These are phyloP conservation scores for Ganoderma lingzhi DNA, from an alignment of 1,284 basidiomycete genomes.

Conservation along the genomic window DNA sequence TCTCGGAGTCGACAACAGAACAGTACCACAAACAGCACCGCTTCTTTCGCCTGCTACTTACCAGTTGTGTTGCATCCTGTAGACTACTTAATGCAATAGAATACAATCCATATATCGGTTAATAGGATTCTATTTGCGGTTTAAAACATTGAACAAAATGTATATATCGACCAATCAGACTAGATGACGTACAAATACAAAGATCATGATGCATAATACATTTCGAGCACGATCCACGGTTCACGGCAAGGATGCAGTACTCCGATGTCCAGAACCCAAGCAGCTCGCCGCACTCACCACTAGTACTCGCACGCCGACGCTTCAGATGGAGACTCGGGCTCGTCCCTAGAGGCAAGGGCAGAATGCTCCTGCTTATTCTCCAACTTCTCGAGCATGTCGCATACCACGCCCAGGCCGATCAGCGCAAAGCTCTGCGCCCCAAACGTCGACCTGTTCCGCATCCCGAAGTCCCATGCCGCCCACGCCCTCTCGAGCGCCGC, in stretches of 20 bases:
- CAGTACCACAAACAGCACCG: too few relatives aligned
- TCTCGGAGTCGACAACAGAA: too few relatives aligned
- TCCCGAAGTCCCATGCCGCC: slow-evolving; percentile 68
- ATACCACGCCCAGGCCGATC: slow-evolving; percentile 64
- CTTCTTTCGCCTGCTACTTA: too few relatives aligned
- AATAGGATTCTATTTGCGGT: too few relatives aligned
- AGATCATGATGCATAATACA: too few relatives aligned
- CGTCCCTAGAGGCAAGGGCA: background rate
- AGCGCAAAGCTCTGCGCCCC: slow-evolving; percentile 75
- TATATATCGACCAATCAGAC: too few relatives aligned
- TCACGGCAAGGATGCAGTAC: background rate
- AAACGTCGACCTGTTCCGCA: slow-evolving; percentile 47
- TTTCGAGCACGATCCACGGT: too few relatives aligned
- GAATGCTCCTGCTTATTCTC: background rate
- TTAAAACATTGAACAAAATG: too few relatives aligned
- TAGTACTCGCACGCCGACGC: background rate
- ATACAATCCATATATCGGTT: too few relatives aligned
- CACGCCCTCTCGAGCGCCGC: slow-evolving; percentile 60
- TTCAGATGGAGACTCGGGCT: background rate
- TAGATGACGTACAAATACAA: too few relatives aligned
- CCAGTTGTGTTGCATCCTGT: too few relatives aligned
- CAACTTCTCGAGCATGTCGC: slow-evolving; percentile 65
- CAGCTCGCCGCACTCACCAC: background rate
- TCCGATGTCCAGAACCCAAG: background rate
- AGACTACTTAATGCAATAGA: too few relatives aligned